A percentile compares a stretch with the other conserved stretches of the same genome.
Evolutionary conservation across 2,329 filamentous ascomycete species (phyloP).

Genomic region (Fusarium veterinarium): DNA sequence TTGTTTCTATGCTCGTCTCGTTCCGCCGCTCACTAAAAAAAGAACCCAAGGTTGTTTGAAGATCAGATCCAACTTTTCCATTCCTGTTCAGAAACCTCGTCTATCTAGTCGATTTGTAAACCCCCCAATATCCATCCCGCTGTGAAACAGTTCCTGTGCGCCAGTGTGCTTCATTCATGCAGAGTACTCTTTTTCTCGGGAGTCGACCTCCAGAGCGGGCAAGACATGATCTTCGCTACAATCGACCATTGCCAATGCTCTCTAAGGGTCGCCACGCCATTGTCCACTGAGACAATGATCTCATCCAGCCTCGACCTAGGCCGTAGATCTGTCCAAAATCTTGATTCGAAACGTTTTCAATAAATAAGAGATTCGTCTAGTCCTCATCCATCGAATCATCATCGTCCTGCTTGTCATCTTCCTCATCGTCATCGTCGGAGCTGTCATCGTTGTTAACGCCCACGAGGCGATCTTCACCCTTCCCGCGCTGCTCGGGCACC

Average conservation of each 20-base stretch:
- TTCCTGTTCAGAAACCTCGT: conserved; percentile 29
- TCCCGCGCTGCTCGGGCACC: conserved; percentile 67
- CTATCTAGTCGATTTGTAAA: conserved; percentile 23
- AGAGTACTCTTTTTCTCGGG: conserved; percentile 13
- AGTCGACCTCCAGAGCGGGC: conserved; percentile 1
- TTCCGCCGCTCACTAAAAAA: conserved; percentile 25
- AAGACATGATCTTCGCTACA: conserved; percentile 29
- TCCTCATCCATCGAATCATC: conserved; percentile 67
- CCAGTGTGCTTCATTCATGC: conserved; percentile 35
- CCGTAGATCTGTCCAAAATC: conserved; percentile 5
- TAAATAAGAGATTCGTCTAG: conserved; percentile 44
- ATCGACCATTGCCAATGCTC: conserved; percentile 20
- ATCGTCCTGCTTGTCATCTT: conserved; percentile 67
- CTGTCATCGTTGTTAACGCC: conserved; percentile 77
- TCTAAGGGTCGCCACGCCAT: conserved; percentile 11
- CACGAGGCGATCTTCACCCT: conserved; percentile 80
- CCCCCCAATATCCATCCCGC: conserved; percentile 12
- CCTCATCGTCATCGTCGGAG: conserved; percentile 68
- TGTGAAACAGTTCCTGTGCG: conserved; percentile 36
- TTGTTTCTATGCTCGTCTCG: conserved; percentile 17
- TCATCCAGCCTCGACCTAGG: conserved; percentile 13
- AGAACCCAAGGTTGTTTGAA: conserved; percentile 29
- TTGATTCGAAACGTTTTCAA: conserved; percentile 14
- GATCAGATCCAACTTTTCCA: conserved; percentile 33
- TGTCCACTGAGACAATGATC: conserved; percentile 23